Evolutionary conservation across 306 rosid species (phyloP).

Genomic region (Casuarina glauca): DNA sequence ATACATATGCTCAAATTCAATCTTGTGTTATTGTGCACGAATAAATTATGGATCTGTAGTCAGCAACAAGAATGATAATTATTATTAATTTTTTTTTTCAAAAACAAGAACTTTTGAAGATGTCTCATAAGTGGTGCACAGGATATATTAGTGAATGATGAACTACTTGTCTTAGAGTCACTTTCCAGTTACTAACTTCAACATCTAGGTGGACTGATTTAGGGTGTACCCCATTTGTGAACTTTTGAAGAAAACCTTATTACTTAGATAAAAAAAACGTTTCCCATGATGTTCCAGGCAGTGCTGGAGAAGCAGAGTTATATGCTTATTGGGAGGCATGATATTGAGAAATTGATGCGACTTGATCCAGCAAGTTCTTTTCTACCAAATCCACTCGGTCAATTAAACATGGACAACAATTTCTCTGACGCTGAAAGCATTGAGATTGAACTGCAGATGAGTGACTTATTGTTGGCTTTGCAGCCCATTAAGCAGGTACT

Average conservation of each 20-base stretch:
- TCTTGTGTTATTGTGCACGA: not conserved
- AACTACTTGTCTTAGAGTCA: not conserved
- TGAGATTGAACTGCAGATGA: slow-evolving; percentile 77
- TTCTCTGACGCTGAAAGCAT: slow-evolving; percentile 68
- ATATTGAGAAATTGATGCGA: slow-evolving; percentile 90
- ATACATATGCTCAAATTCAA: not conserved
- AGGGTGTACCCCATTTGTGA: slow-evolving; percentile 4
- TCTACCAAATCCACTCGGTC: slow-evolving; percentile 63
- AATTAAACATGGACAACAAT: slow-evolving; percentile 46
- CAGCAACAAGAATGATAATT: not conserved
- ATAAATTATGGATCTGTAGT: not conserved
- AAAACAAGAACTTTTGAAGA: not conserved
- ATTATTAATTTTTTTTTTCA: not conserved
- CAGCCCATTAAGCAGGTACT: slow-evolving; percentile 93
- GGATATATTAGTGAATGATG: not conserved
- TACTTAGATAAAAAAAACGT: slow-evolving; percentile 5
- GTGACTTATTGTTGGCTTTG: slow-evolving; percentile 69
- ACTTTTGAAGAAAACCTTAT: slow-evolving; percentile 11
- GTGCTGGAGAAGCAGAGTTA: slow-evolving; percentile 99
- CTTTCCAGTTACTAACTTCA: not conserved
- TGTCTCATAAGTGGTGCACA: not conserved
- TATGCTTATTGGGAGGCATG: slow-evolving; percentile 98
- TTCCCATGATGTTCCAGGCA: slow-evolving; percentile 59
- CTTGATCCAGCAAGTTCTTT: slow-evolving; percentile 76
- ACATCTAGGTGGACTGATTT: not conserved